phyloP scores from a whole-genome alignment of 441 rosid genomes.

The Pelargonium myrrhifolium region DNA sequence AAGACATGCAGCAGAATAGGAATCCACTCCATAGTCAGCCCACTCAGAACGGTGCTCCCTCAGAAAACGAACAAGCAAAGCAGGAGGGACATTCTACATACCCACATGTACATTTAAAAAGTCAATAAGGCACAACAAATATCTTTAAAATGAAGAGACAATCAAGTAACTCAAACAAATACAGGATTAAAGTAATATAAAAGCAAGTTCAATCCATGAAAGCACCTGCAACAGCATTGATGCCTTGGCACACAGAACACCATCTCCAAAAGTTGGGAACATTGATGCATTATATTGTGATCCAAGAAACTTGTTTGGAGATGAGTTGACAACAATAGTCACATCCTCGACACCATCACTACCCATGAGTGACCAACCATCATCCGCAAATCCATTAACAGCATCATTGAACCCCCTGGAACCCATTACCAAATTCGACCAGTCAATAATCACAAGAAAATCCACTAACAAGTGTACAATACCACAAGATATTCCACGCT shows the following conservation, averaged over 20 bases:
- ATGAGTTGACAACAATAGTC: conserved; percentile 66
- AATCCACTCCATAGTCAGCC: conserved; percentile 98
- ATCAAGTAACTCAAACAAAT: too few relatives aligned
- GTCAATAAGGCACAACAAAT: too few relatives aligned
- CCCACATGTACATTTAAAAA: neutral
- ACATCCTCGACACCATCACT: conserved; percentile 92
- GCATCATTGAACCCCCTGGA: conserved; percentile 92
- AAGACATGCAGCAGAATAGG: conserved; percentile 82
- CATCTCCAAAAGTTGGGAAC: conserved; percentile 21
- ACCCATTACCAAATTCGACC: neutral
- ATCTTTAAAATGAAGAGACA: too few relatives aligned
- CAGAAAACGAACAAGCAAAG: conserved; percentile 79
- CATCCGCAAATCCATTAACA: conserved; percentile 90
- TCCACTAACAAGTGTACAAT: too few relatives aligned
- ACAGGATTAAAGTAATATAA: too few relatives aligned
- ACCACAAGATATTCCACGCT: conserved; percentile 9
- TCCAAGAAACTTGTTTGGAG: conserved; percentile 64
- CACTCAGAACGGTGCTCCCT: conserved; percentile 97
- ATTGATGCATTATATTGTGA: neutral
- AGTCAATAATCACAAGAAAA: too few relatives aligned
- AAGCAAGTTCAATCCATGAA: neutral
- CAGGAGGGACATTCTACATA: conserved; percentile 85
- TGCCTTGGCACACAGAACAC: conserved; percentile 93
- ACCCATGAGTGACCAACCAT: conserved; percentile 80
- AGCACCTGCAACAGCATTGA: conserved; percentile 95